Evolutionary conservation across 2,329 filamentous ascomycete species (phyloP).

Genomic region (Atkinsonella texensis): DNA sequence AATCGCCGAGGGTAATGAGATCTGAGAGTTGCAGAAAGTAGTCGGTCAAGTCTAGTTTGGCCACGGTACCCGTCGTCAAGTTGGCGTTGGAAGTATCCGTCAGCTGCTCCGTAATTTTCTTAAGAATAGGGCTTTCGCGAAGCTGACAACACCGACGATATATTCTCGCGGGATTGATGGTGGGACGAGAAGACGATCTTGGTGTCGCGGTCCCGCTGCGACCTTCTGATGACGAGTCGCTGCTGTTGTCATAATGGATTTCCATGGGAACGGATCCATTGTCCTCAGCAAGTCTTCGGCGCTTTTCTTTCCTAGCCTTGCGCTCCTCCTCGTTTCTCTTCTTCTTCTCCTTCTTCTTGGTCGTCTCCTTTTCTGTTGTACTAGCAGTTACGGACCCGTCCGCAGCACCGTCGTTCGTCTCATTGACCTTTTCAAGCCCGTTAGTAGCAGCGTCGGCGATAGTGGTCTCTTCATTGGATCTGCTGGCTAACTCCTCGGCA

Average conservation of each 20-base stretch:
- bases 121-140: constrained; percentile 82
- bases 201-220: constrained; percentile 10
- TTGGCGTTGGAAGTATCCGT: constrained; percentile 55
- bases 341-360: constrained; percentile 87
- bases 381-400: constrained; percentile 5
- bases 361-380: constrained; percentile 29
- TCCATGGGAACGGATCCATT: constrained; percentile 83
- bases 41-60: constrained; percentile 70
- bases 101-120: constrained; percentile 84
- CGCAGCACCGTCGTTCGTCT: constrained; percentile 16
- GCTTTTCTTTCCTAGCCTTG: constrained; percentile 85
- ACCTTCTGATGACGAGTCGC: constrained; percentile 39
- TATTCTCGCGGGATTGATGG: constrained; percentile 82
- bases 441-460: background rate
- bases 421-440: constrained; percentile 10
- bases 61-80: constrained; percentile 60
- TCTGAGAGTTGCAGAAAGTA: constrained; percentile 77
- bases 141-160: constrained; percentile 92
- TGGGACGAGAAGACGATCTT: constrained; percentile 42
- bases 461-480: background rate
- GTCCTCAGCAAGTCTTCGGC: constrained; percentile 70
- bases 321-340: constrained; percentile 88
- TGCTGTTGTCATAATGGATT: constrained; percentile 58
- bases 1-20: constrained; percentile 80
- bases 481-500: constrained; percentile 12